Evolutionary conservation across 2,329 filamentous ascomycete genomes (phyloP).

Genomic region (Aplosporella prunicola): DNA sequence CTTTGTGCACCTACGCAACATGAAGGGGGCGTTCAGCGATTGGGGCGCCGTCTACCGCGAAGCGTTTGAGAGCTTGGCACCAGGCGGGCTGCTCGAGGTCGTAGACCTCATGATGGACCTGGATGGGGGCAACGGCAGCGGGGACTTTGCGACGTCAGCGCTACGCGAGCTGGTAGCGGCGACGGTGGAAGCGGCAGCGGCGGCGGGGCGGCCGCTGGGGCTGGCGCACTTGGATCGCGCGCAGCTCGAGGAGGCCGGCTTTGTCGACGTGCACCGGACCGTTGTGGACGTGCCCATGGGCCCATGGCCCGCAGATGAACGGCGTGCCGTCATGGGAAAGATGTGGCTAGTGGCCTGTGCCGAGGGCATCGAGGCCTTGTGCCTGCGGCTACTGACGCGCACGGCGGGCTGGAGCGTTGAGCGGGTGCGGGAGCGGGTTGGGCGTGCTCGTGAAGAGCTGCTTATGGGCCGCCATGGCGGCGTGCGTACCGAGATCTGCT

Average conservation of each 20-base stretch:
- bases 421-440: conserved; percentile 16
- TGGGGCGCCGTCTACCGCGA: conserved; percentile 39
- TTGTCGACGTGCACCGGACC: conserved; percentile 33
- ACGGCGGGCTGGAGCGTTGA: conserved; percentile 25
- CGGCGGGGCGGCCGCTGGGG: conserved; percentile 31
- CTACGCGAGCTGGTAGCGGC: conserved; percentile 21
- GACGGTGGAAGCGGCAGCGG: conserved; percentile 30
- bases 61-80: conserved; percentile 35
- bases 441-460: conserved; percentile 2
- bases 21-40: conserved; percentile 39
- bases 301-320: conserved; percentile 26
- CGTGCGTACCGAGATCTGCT: conserved; percentile 1
- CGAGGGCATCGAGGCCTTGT: conserved; percentile 32
- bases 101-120: conserved; percentile 27
- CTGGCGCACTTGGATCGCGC: conserved; percentile 34
- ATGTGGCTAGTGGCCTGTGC: conserved; percentile 32
- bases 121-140: neutral
- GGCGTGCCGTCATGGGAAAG: conserved; percentile 30
- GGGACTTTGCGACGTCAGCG: conserved; percentile 13
- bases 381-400: conserved; percentile 28
- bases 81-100: conserved; percentile 40
- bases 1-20: conserved; percentile 40
- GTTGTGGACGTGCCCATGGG: conserved; percentile 31
- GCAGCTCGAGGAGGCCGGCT: conserved; percentile 34
- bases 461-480: conserved; percentile 4